Evolutionary conservation across 768 basidiomycete genomes (phyloP), one percentile per base, ranked within the genome.

Genomic region (Mycena filopes): DNA sequence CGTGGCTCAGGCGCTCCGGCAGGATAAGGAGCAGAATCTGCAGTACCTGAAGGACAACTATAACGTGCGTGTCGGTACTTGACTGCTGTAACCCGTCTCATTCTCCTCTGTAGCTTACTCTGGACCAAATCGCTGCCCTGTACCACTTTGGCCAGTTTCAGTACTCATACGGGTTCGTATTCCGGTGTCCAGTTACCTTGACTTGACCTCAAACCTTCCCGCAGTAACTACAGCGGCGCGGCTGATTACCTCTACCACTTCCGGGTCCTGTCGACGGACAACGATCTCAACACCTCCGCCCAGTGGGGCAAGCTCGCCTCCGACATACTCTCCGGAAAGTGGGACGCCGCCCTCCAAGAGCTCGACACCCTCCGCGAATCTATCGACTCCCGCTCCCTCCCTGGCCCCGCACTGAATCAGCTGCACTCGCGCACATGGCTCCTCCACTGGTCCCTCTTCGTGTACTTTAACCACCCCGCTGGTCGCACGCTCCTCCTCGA

Each of bases 91-190:
- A 31, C 47, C 42, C 55, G 23, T 21, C 47, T 25, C 49, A 61
- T 26, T 38, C 46, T 41, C 71, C 15, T 20, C 11, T 43, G 0
- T 77, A 99, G 97, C 88, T 99, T 62, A 95, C 93, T 18, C 82
- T 96, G 64, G 96, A 97, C 63, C 94, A 98, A 87, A 98, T 99
- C 75, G 93, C 90, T 45, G 93, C 94, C 1, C 83, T 99, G 11
- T 99, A 99, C 84, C 95, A 96, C 81, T 98, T 97, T 80, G 98
- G 98, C 57, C 93, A 98, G 75, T 99, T 96, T 83, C 96, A 98
- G 81, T 99, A 95, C 80, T 94, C 97, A n/a, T 94, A 94, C 77
- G 98, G 98, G 68, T 66, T 5, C 9, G 68, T 69, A 15, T 45
- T 33, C 26, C 33, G 36, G 36, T 1, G 2, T 21, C 15, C 9